These are phyloP conservation scores for Leccinum subtestaceum DNA, from an alignment of 768 basidiomycete species.

Conservation along the genomic window DNA sequence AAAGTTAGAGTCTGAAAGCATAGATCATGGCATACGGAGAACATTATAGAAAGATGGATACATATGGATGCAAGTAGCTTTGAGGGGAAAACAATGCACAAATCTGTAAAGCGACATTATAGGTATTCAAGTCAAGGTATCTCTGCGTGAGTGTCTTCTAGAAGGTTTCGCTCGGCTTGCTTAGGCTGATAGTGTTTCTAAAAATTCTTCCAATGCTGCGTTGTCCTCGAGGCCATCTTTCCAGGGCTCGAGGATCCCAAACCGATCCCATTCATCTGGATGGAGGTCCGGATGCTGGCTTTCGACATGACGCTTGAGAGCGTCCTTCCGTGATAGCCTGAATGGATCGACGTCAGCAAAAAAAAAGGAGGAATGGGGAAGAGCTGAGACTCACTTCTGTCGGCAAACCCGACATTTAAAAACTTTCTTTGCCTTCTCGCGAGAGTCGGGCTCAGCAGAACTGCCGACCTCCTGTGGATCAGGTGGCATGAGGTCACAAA, in stretches of 20 bases:
- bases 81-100: background rate
- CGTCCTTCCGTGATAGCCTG: slow-evolving; percentile 9
- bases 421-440: accelerated
- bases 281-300: background rate
- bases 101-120: background rate
- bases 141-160: background rate
- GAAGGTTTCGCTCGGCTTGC: background rate
- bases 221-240: background rate
- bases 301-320: slow-evolving; percentile 7
- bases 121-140: background rate
- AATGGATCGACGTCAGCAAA: background rate
- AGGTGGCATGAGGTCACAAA: background rate
- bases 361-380: too few species aligned
- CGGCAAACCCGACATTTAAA: background rate
- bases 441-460: background rate
- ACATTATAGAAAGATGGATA: too few species aligned
- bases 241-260: background rate
- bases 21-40: too few species aligned
- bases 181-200: background rate
- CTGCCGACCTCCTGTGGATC: background rate
- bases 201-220: background rate
- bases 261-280: background rate
- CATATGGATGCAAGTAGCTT: background rate
- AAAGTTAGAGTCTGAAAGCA: too few species aligned
- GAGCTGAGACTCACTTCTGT: background rate